These are phyloP conservation scores for Mycosphaerelloides madeirae DNA, from an alignment of 2,329 filamentous ascomycete genomes.

Conservation along the genomic window DNA sequence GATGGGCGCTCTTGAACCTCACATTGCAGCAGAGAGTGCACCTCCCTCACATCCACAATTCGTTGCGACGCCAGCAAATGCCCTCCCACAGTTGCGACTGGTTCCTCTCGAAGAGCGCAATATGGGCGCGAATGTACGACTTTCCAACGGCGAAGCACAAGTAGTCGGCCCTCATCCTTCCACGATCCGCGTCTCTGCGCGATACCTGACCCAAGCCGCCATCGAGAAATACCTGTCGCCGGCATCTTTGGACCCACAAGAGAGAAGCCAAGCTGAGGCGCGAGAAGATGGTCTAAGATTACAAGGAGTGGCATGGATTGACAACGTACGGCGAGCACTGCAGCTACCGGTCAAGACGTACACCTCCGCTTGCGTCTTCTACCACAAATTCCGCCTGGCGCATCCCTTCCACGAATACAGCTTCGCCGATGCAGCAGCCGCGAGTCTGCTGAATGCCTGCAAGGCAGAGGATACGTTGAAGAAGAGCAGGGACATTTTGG, in stretches of 20 bases:
- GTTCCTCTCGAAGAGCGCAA: not conserved
- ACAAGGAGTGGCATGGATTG: conserved; percentile 84
- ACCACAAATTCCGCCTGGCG: conserved; percentile 84
- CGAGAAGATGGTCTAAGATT: conserved; percentile 76
- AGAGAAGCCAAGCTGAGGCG: conserved; percentile 44
- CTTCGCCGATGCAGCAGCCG: conserved; percentile 77
- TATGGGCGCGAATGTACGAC: conserved; percentile 31
- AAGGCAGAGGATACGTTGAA: conserved; percentile 98
- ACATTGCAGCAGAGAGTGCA: not conserved
- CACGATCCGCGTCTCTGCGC: conserved; percentile 61
- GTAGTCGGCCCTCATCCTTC: conserved; percentile 54
- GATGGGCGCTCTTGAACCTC: not conserved
- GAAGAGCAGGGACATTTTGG: conserved; percentile 89
- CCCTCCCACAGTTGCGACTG: too few species aligned
- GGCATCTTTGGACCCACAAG: conserved; percentile 63
- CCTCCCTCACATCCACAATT: not conserved
- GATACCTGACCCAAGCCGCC: conserved; percentile 77
- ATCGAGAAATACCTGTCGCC: conserved; percentile 63
- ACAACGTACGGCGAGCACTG: conserved; percentile 72
- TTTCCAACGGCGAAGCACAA: conserved; percentile 31
- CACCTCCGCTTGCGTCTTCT: conserved; percentile 86
- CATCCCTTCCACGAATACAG: conserved; percentile 81
- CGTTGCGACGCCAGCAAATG: not conserved
- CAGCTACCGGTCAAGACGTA: conserved; percentile 88
- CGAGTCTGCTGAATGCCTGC: conserved; percentile 85